phyloP scores from a whole-genome alignment of 257 asterid species.

The Solanum verrucosum region DNA sequence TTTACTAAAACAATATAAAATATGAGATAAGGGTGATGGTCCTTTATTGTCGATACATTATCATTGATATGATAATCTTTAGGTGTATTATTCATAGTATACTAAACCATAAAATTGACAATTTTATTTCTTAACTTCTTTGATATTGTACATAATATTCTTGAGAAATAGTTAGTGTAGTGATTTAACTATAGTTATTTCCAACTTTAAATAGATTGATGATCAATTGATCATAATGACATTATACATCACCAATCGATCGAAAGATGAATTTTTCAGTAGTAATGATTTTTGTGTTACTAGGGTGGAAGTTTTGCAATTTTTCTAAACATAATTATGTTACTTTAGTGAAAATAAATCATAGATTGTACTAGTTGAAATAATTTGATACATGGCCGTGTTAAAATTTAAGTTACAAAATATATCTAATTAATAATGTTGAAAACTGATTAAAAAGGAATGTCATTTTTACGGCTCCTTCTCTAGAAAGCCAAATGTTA shows the following conservation, averaged over 20 bases:
- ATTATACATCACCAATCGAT: neutral
- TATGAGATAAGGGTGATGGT: too few species aligned
- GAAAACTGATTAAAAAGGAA: too few species aligned
- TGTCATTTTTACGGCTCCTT: too few species aligned
- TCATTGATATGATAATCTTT: too few species aligned
- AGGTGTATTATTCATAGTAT: neutral
- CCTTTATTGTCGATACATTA: too few species aligned
- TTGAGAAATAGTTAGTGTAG: neutral
- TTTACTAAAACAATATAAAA: too few species aligned
- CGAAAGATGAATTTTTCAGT: neutral
- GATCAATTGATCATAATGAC: neutral
- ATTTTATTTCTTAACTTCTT: neutral
- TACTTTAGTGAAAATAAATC: neutral
- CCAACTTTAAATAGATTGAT: neutral
- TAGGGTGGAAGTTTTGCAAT: neutral
- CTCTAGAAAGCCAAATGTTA: too few species aligned
- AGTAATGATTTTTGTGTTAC: neutral
- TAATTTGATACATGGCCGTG: neutral
- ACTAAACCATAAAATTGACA: too few species aligned
- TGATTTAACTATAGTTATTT: neutral
- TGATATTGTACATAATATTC: neutral
- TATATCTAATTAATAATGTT: too few species aligned
- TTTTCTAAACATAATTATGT: neutral
- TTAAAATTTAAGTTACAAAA: too few species aligned
- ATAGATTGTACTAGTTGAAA: neutral